Conservation (phyloP, 2,329 filamentous ascomycete genomes). For the Camillea tinctor region DNA sequence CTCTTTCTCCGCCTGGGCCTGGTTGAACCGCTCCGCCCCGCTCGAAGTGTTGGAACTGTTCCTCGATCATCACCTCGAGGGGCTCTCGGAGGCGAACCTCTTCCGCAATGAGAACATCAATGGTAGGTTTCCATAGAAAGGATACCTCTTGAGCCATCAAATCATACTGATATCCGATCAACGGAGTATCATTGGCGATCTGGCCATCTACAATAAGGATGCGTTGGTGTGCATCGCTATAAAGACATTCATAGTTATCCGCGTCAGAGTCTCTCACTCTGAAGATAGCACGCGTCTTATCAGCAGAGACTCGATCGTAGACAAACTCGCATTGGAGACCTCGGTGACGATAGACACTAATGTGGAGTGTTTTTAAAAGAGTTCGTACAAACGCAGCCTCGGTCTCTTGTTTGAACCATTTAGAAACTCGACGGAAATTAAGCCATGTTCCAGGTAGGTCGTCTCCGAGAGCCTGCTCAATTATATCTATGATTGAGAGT, state of each 20-base stretch:
- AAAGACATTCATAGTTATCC: no score
- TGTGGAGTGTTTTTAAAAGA: background rate
- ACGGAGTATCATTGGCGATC: background rate
- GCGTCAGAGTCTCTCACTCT: background rate
- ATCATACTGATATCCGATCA: background rate
- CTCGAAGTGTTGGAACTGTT: background rate
- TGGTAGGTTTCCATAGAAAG: background rate
- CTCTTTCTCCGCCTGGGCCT: background rate
- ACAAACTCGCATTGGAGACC: background rate
- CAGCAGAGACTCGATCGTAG: background rate
- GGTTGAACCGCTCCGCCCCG: no score
- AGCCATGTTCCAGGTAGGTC: background rate
- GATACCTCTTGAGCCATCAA: background rate
- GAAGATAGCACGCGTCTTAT: background rate
- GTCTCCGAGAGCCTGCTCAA: background rate
- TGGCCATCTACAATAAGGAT: no score
- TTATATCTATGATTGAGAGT: background rate
- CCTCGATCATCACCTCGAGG: background rate
- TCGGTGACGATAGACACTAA: background rate
- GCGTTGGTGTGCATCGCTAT: no score
- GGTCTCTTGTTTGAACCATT: background rate
- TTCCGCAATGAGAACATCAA: background rate
- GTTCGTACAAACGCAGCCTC: background rate
- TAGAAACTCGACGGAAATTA: background rate
- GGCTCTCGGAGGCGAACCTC: background rate